Conservation (phyloP, 169 alveolate genomes). For the Prorocentrum cordatum region DNA sequence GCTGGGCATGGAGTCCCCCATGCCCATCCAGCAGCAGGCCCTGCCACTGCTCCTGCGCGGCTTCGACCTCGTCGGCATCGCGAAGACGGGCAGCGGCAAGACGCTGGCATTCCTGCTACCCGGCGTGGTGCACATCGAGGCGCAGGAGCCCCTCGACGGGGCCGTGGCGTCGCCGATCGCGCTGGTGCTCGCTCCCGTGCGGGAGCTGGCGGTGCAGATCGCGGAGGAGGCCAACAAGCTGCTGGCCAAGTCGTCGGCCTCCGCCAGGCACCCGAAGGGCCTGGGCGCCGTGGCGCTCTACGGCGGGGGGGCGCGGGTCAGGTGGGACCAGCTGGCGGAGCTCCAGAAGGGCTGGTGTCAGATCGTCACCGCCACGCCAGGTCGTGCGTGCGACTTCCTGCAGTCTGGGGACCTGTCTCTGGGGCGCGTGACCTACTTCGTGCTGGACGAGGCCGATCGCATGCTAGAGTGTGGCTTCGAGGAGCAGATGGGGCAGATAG, state of each 20-base stretch:
- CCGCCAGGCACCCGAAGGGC: too few species aligned
- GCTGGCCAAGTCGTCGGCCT: too few species aligned
- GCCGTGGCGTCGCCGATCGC: not conserved
- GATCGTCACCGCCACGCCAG: conserved; percentile 52
- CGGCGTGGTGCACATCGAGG: conserved; percentile 16
- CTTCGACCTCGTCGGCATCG: conserved; percentile 25
- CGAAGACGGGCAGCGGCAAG: conserved; percentile 51
- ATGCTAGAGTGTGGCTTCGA: conserved; percentile 66
- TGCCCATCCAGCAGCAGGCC: conserved; percentile 47
- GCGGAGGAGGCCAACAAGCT: not conserved
- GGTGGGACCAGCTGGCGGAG: conserved; percentile 10
- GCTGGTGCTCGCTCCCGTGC: conserved; percentile 12
- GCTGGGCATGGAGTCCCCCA: conserved; percentile 28
- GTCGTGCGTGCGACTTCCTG: not conserved
- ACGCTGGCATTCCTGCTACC: conserved; percentile 28
- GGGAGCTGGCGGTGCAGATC: conserved; percentile 55
- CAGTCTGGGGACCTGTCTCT: conserved; percentile 8
- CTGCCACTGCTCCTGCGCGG: conserved; percentile 18
- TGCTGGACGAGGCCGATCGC: conserved; percentile 40
- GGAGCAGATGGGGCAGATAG: conserved; percentile 50
- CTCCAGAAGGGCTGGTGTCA: conserved; percentile 9
- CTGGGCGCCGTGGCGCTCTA: too few species aligned
- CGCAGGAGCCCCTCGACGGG: not conserved
- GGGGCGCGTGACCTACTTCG: conserved; percentile 27
- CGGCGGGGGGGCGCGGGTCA: too few species aligned